Conservation (phyloP, 2,329 filamentous ascomycete genomes). For the Fusarium lateritium region DNA sequence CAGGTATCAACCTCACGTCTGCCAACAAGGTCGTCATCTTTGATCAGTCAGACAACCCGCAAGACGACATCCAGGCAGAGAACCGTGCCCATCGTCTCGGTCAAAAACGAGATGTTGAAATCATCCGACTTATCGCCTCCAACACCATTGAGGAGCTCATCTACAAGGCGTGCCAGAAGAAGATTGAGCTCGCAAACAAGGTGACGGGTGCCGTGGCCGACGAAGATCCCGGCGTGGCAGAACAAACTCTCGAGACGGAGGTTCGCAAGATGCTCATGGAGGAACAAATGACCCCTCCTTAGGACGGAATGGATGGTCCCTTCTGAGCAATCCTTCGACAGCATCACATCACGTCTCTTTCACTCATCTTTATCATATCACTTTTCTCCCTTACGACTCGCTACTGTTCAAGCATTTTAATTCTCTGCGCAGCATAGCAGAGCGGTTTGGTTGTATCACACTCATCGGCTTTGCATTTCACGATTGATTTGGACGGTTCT, state of each 20-base stretch:
- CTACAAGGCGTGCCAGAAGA: constrained; percentile 90
- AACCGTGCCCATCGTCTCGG: constrained; percentile 96
- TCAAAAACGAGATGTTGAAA: constrained; percentile 90
- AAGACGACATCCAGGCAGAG: constrained; percentile 98
- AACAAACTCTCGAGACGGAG: constrained; percentile 60
- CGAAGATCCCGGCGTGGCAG: constrained; percentile 47
- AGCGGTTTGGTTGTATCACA: constrained; percentile 30
- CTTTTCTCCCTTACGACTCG: constrained; percentile 11
- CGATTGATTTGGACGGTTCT: constrained; percentile 7
- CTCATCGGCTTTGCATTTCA: constrained; percentile 21
- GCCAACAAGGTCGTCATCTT: constrained; percentile 99
- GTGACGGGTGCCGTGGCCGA: constrained; percentile 62
- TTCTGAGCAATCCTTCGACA: constrained; percentile 15
- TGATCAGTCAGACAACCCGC: constrained; percentile 96
- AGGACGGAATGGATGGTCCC: constrained; percentile 40
- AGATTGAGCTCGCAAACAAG: constrained; percentile 85
- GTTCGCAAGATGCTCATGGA: constrained; percentile 62
- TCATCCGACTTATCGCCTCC: constrained; percentile 85
- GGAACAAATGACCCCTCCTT: constrained; percentile 58
- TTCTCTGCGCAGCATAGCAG: constrained; percentile 36
- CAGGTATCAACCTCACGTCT: constrained; percentile 94
- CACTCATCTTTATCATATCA: constrained; percentile 2
- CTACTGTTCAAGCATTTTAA: constrained; percentile 13
- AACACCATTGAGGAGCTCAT: constrained; percentile 95
- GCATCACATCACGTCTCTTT: not conserved